phyloP scores from a whole-genome alignment of 108 stramenopile genomes.

The Nannochloropsis oceanica region DNA sequence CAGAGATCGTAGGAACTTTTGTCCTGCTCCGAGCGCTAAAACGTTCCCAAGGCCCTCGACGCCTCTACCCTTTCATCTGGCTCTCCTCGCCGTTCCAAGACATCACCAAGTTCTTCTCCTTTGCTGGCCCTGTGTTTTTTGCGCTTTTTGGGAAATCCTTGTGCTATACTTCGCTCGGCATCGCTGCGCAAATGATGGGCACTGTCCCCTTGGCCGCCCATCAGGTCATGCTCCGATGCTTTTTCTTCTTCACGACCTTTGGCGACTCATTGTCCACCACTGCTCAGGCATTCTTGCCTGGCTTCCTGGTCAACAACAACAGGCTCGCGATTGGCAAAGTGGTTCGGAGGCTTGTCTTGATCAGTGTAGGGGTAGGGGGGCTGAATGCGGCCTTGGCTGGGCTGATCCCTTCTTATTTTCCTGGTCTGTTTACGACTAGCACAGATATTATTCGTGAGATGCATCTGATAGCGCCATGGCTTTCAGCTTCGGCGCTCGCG shows the following conservation, averaged over 20 bases:
- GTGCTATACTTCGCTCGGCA: neutral
- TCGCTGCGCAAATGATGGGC: constrained; percentile 17
- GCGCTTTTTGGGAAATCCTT: constrained; percentile 20
- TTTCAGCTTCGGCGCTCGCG: constrained; percentile 7
- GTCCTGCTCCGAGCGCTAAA: constrained; percentile 10
- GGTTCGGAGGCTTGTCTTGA: constrained; percentile 11
- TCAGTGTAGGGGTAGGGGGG: neutral
- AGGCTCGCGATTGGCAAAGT: neutral
- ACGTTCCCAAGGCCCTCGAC: constrained; percentile 16
- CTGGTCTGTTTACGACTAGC: constrained; percentile 12
- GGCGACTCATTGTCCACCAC: constrained; percentile 67
- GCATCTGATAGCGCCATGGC: constrained; percentile 5
- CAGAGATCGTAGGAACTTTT: constrained; percentile 25
- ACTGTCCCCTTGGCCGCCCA: constrained; percentile 57
- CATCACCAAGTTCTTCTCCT: constrained; percentile 10
- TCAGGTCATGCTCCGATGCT: constrained; percentile 56
- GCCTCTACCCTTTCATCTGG: constrained; percentile 6
- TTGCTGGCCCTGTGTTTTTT: constrained; percentile 31
- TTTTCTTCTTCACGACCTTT: constrained; percentile 48
- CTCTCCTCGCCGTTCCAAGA: constrained; percentile 9
- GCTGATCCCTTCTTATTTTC: constrained; percentile 2
- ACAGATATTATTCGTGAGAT: neutral
- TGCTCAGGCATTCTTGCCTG: constrained; percentile 71
- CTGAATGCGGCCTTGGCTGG: constrained; percentile 3
- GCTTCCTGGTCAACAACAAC: constrained; percentile 2